Percentiles rank a stretch among this genome's conserved stretches.
phyloP scores from a whole-genome alignment of 352 stramenopile genomes.

The Globisporangium spiculum region DNA sequence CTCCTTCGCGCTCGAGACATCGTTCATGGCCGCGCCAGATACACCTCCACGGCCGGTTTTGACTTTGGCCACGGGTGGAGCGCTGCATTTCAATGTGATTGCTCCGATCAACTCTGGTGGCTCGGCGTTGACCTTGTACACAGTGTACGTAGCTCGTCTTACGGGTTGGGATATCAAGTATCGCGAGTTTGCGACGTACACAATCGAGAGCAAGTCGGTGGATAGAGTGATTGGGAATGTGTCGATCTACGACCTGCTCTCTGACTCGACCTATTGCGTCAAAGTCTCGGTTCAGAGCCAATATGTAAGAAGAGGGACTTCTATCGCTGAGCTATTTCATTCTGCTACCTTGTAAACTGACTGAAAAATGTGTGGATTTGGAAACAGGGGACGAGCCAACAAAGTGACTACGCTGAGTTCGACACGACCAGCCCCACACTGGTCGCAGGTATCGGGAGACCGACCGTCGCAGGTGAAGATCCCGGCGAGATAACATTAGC shows the following conservation, averaged over 20 bases:
- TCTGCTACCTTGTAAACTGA: neutral
- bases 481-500: constrained; percentile 42
- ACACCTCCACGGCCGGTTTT: constrained; percentile 26
- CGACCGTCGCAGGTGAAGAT: constrained; percentile 32
- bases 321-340: neutral
- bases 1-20: constrained; percentile 17
- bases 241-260: constrained; percentile 30
- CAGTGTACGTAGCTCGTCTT: constrained; percentile 29
- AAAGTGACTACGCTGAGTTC: constrained; percentile 23
- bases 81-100: constrained; percentile 33
- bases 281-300: constrained; percentile 19
- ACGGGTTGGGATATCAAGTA: constrained; percentile 20
- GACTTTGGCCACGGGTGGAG: constrained; percentile 40
- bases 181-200: constrained; percentile 12
- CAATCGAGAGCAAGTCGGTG: constrained; percentile 11
- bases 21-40: constrained; percentile 11
- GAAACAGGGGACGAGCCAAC: constrained; percentile 35
- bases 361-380: neutral
- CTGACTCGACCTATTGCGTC: constrained; percentile 35
- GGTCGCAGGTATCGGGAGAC: constrained; percentile 23
- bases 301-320: constrained; percentile 17
- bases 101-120: constrained; percentile 43
- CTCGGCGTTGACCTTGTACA: constrained; percentile 20
- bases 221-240: constrained; percentile 21
- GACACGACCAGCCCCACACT: constrained; percentile 30